Base-by-base conservation (phyloP, 2,329 filamentous ascomycete genomes). In the Dothiorella sarmentorum region DNA sequence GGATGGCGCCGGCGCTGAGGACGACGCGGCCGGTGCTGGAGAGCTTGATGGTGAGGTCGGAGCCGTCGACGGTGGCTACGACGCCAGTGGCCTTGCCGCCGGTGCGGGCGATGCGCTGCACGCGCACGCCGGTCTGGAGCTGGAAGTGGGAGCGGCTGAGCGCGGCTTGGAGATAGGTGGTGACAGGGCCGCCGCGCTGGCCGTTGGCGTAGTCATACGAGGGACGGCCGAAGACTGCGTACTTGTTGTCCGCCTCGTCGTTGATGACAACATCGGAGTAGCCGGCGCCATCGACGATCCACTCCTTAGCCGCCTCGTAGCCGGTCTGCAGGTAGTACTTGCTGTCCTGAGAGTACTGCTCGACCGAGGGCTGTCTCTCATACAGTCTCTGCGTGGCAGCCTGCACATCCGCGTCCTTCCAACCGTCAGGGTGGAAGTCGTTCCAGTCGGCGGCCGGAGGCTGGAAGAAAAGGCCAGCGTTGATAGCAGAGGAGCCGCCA, bases 401-500 rank as follows among this genome's bases (percentile, higher is more conserved):
- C 42, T 73, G 63, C 62, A 84, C 76, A 60, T 82, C 80, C 1
- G 65, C 66, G 43, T 74, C 78, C 65, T 80, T 81, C 81, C 81
- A 83, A 13, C 77, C 78, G 0, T 67, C 61, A 0, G 79, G 79
- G 55, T 78, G 77, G 51, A 79, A 81, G 7, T 73, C 66, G 63
- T 82, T 78, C 72, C 77, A 82, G 61, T 83, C 80, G 1, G 76
- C 78, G 1, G 77, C 75, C 0, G 80, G 80, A 5, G 80, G 80
- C 61, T 82, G 75, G 61, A 82, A 81, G 66, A 76, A 82, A 1
- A 82, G 66, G 7, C 80, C 80, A 5, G 80, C 80, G 58, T 83
- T 83, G 67, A 83, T 80, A 9, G 80, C 79, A 45, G 76, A 80
- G 59, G 75, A 77, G 7, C 80, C 80, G 4, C 80, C 80, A 13